Conservation (phyloP, 1,284 basidiomycete genomes). For the Tilletiopsis washingtonensis region DNA sequence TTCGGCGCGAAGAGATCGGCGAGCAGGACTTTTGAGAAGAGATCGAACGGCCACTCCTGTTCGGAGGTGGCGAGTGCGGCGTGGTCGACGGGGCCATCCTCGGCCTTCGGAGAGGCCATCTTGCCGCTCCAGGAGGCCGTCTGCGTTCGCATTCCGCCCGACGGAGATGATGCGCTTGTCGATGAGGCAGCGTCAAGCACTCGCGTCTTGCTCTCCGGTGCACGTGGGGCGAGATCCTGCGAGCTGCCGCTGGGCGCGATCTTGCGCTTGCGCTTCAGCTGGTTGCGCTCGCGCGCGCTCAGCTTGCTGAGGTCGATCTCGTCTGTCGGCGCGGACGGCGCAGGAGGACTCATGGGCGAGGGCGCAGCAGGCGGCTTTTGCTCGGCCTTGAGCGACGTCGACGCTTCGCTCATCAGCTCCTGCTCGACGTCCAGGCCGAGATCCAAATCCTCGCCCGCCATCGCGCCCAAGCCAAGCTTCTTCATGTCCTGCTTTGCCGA, state of each 20-base stretch:
- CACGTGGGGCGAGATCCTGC: too few relatives aligned
- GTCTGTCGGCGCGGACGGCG: constrained; percentile 14
- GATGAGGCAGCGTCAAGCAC: too few relatives aligned
- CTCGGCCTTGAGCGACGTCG: background rate
- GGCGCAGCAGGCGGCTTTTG: background rate
- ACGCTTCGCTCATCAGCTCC: constrained; percentile 26
- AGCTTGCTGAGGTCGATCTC: constrained; percentile 41
- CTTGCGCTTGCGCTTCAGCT: constrained; percentile 83
- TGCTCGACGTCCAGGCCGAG: constrained; percentile 50
- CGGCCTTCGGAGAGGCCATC: too few relatives aligned
- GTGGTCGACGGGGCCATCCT: constrained; percentile 9
- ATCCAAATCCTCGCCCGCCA: constrained; percentile 67
- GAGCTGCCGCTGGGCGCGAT: too few relatives aligned
- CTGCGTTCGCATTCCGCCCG: too few relatives aligned
- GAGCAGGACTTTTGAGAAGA: constrained; percentile 72
- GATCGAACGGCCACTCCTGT: constrained; percentile 84
- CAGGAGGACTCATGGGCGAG: constrained; percentile 9
- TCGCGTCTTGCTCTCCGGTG: too few relatives aligned
- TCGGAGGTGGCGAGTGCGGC: constrained; percentile 30
- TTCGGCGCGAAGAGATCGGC: constrained; percentile 72
- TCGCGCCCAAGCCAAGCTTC: constrained; percentile 61
- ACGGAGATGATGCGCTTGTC: too few relatives aligned
- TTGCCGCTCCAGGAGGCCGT: too few relatives aligned
- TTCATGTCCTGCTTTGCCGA: constrained; percentile 64
- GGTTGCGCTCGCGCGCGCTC: constrained; percentile 72